phyloP scores from a whole-genome alignment of 352 stramenopile genomes.

The Phytophthora litchii region DNA sequence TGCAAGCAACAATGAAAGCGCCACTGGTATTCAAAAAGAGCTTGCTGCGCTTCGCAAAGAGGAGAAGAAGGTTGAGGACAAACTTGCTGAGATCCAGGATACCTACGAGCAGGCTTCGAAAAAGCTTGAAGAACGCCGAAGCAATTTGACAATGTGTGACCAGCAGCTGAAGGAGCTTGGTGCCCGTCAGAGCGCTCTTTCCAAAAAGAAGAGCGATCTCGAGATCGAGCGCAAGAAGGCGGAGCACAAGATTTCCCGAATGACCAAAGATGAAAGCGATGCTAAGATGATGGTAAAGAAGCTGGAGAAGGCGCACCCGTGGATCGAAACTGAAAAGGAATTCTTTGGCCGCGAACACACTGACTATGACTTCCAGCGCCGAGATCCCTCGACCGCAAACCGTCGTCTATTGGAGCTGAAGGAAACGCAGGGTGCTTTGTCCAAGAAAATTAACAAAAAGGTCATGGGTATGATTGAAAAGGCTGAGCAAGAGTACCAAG shows the following conservation, averaged over 20 bases:
- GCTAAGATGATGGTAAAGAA: slow-evolving; percentile 90
- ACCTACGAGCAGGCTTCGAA: slow-evolving; percentile 65
- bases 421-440: slow-evolving; percentile 92
- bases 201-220: slow-evolving; percentile 88
- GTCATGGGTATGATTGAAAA: slow-evolving; percentile 99
- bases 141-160: slow-evolving; percentile 85
- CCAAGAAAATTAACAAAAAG: slow-evolving; percentile 99
- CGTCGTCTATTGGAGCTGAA: slow-evolving; percentile 92
- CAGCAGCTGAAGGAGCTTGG: slow-evolving; percentile 92
- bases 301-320: slow-evolving; percentile 94
- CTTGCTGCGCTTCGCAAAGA: slow-evolving; percentile 66
- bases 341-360: slow-evolving; percentile 97
- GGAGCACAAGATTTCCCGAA: slow-evolving; percentile 91
- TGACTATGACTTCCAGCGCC: slow-evolving; percentile 97
- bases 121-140: slow-evolving; percentile 72
- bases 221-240: slow-evolving; percentile 96
- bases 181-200: slow-evolving; percentile 72
- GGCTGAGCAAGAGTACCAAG: slow-evolving; percentile 98
- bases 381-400: slow-evolving; percentile 86
- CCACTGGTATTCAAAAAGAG: slow-evolving; percentile 60
- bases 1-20: slow-evolving; percentile 58
- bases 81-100: slow-evolving; percentile 65
- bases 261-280: slow-evolving; percentile 94
- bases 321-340: slow-evolving; percentile 97
- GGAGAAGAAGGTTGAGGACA: slow-evolving; percentile 72